Conservation (phyloP, 2,329 filamentous ascomycete species). For the Diaporthe caulivora region DNA sequence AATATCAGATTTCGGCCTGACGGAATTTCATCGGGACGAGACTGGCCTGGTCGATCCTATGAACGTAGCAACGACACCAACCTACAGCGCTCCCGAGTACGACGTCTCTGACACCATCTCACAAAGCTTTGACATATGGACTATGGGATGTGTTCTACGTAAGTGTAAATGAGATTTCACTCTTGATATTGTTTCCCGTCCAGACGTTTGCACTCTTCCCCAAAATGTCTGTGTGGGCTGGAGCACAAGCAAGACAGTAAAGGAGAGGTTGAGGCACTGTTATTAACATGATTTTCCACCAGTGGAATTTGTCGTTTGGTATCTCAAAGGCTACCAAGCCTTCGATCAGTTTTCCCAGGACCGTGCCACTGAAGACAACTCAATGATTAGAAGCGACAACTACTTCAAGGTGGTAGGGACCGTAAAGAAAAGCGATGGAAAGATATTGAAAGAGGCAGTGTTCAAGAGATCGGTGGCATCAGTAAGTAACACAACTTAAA, state of each 20-base stretch:
- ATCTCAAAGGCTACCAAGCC: conserved; percentile 13
- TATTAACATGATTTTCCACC: background rate
- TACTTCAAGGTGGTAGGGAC: conserved; percentile 6
- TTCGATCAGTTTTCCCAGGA: conserved; percentile 20
- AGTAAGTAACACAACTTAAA: background rate
- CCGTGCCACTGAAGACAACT: conserved; percentile 9
- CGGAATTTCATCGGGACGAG: conserved; percentile 31
- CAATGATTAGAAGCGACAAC: background rate
- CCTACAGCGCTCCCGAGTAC: conserved; percentile 27
- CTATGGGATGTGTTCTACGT: conserved; percentile 15
- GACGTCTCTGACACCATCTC: conserved; percentile 8
- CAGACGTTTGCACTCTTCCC: background rate
- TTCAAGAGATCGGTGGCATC: background rate
- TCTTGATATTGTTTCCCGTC: too few relatives aligned
- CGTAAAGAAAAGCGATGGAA: background rate
- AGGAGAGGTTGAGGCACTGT: background rate
- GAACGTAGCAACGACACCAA: conserved; percentile 1
- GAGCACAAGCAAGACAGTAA: accelerated
- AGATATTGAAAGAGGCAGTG: background rate
- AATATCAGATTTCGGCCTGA: conserved; percentile 38
- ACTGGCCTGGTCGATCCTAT: conserved; percentile 11
- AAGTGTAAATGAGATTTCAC: background rate
- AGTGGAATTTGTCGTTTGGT: conserved; percentile 33
- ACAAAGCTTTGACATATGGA: conserved; percentile 33
- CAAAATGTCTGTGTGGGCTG: background rate